Base-by-base conservation (phyloP, 768 basidiomycete species). In the Psilocybe azurescens region DNA sequence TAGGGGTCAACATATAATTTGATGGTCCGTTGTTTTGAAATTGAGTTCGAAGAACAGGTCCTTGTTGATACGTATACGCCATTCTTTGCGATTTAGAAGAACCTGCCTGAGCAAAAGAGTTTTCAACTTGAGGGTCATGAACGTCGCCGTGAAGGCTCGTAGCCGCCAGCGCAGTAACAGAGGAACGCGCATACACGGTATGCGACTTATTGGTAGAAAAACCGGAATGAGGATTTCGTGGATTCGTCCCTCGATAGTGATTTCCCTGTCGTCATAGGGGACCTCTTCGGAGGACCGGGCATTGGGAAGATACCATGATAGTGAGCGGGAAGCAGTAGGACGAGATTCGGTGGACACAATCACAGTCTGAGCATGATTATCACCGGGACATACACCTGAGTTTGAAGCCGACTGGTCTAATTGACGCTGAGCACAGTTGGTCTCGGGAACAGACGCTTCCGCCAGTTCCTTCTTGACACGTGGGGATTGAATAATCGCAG, bases 11-110 rank as follows among this genome's bases (percentile, higher is more conserved):
- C 28, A 56, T n/a, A 39, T 59, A 64, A 51, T 56, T 41, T 8
- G 56, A 61, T 58, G 63, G 65, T n/a, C 69, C 67, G 41, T 65
- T 59, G 47, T 65, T 67, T 36, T 65, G 33, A 50, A 64, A 67
- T 36, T 55, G 61, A 18, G 56, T 60, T 5, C 38, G 66, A 44
- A 67, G 62, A 14, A 58, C 59, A 18, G 66, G 56, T 29, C 56
- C 66, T 51, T 51, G 60, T 29, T 59, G 58, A 32, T 65, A 65
- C 33, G 24, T 2, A n/a, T 46, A n/a, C 20, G 57, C 58, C 9
- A 30, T 18, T 32, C 46, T 55, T 24, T 55, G 53, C 14, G 53
- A 55, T 55, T 52, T 54, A 16, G 59, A 58, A 60, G 33, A 16
- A 16, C 56, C 28, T 30, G 39, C n/a, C 5, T 30, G 36, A 50